Evolutionary conservation across 1,284 basidiomycete genomes (phyloP).

Genomic region (Ceratobasidium theobromae): DNA sequence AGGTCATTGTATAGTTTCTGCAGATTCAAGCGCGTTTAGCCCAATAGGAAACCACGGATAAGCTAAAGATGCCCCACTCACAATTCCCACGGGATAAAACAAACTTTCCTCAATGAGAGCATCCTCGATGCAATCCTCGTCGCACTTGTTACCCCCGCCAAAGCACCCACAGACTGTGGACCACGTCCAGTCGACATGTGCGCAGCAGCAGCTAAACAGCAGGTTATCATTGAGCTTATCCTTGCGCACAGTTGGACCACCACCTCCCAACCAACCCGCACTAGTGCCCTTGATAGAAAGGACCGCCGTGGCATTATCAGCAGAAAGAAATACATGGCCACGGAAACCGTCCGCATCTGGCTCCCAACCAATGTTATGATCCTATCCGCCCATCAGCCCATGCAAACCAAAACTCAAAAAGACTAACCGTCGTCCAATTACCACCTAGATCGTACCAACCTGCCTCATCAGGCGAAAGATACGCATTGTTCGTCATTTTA

Average conservation of each 20-base stretch:
- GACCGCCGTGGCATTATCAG: slow-evolving; percentile 80
- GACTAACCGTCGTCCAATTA: slow-evolving; percentile 71
- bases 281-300: slow-evolving; percentile 95
- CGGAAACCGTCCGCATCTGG: slow-evolving; percentile 76
- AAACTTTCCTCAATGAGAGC: slow-evolving; percentile 87
- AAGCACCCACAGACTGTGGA: slow-evolving; percentile 89
- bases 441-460: slow-evolving; percentile 84
- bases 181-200: slow-evolving; percentile 90
- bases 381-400: slow-evolving; percentile 48
- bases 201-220: slow-evolving; percentile 97
- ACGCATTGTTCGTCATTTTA: slow-evolving; percentile 91
- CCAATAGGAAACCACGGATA: background rate
- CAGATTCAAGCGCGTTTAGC: background rate
- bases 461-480: slow-evolving; percentile 61
- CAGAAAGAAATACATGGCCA: slow-evolving; percentile 84
- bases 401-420: background rate
- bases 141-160: slow-evolving; percentile 65
- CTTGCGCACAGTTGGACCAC: slow-evolving; percentile 83
- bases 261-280: slow-evolving; percentile 56
- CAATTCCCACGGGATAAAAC: slow-evolving; percentile 84
- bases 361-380: slow-evolving; percentile 91
- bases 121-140: slow-evolving; percentile 77
- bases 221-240: slow-evolving; percentile 96
- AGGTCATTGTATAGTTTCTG: slow-evolving; percentile 81
- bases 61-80: slow-evolving; percentile 46